These are phyloP conservation scores for Xerophyta viscosa DNA, from an alignment of 106 monocot genomes.

Conservation along the genomic window DNA sequence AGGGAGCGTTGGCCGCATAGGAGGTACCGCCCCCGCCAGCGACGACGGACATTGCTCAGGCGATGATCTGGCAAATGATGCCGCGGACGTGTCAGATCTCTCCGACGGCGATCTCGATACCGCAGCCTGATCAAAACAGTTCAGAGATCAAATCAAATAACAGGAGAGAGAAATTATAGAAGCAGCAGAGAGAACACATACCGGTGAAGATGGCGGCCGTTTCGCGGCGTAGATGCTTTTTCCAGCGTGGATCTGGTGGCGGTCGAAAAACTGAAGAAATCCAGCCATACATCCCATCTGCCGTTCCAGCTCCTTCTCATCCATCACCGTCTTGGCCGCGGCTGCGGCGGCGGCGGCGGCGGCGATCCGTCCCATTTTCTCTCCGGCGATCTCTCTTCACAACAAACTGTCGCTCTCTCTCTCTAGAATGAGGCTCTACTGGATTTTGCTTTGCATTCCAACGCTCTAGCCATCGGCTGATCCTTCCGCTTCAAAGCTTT, in stretches of 20 bases:
- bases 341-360: neutral
- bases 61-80: constrained; percentile 19
- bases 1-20: constrained; percentile 17
- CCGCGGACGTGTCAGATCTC: constrained; percentile 49
- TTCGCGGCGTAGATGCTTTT: constrained; percentile 35
- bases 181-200: neutral
- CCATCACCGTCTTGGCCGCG: neutral
- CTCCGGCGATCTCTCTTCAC: neutral
- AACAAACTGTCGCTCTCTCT: neutral
- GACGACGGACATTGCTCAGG: constrained; percentile 16
- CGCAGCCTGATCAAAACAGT: constrained; percentile 16
- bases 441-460: no score
- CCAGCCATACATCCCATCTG: constrained; percentile 94
- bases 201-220: constrained; percentile 43
- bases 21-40: constrained; percentile 1
- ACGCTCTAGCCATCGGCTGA: no score
- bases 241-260: constrained; percentile 46
- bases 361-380: constrained; percentile 19
- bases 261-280: constrained; percentile 88
- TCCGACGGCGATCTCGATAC: constrained; percentile 73
- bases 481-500: no score
- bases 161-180: neutral
- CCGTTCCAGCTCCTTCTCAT: constrained; percentile 26
- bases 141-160: neutral
- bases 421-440: no score